Base-by-base conservation (phyloP, 2,329 filamentous ascomycete species). In the Didymella glomerata region DNA sequence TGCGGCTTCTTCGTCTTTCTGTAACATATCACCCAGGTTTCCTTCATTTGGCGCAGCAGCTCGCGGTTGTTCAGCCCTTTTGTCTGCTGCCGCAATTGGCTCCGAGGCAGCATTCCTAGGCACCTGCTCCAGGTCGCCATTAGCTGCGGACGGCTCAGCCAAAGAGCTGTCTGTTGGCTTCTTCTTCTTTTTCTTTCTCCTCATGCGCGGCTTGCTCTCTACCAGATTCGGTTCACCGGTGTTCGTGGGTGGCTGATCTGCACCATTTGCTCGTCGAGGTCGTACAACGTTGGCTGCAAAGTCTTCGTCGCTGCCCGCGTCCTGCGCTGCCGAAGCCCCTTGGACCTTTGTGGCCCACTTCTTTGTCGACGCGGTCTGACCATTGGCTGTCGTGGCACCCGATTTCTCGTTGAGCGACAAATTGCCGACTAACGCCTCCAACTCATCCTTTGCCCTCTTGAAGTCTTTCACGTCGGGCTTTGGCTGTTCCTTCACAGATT, bases 131-230 rank as follows among this genome's bases (percentile, higher is more conserved):
- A 24, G 27, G 7, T 48, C 18, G 6, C 34, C 27, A 8, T 28
- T 59, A 6, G 27, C 20, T 20, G 28, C 20, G n/a, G 16, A 10
- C 10, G 51, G 20, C 20, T 47, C 47, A 13, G 11, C 40, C 4
- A 38, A 22, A 34, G 44, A 28, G 14, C n/a, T 50, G 20, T 72
- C 67, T n/a, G 57, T 62, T 48, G 58, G 57, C 46, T 61, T 65
- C 55, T 65, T 72, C 53, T 66, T 73, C 50, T 69, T 74, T 38
- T 68, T 67, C 50, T 70, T 69, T 16, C 70, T 63, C 32, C 75
- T 64, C 74, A 78, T 76, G 10, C 75, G 68, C 40, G 77, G 72
- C 40, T 75, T 77, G 3, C 71, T 68, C 42, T 76, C 76, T 22
- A 77, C 74, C 10, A 77, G 44, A 48, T 71, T 63, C 28, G 70